Evolutionary conservation across 164 flowering plant species (phyloP).

Genomic region (Brasenia schreberi): DNA sequence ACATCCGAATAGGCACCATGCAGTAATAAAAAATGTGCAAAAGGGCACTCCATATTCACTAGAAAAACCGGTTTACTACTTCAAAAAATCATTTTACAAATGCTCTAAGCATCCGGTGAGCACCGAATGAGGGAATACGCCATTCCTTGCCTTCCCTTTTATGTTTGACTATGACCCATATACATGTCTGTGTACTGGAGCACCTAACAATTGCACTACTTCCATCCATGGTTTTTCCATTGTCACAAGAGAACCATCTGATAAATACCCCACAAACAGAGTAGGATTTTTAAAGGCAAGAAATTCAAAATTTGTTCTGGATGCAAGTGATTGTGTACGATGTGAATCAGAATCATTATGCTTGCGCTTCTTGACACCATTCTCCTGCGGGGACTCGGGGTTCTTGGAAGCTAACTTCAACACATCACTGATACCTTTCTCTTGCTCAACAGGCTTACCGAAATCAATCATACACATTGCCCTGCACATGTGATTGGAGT

Average conservation of each 20-base stretch:
- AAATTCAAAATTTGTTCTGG: slow-evolving; percentile 53
- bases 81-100: background rate
- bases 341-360: slow-evolving; percentile 14
- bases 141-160: background rate
- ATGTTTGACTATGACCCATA: background rate
- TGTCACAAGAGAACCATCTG: slow-evolving; percentile 48
- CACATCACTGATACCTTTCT: slow-evolving; percentile 26
- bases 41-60: background rate
- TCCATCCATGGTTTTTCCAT: slow-evolving; percentile 94
- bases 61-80: background rate
- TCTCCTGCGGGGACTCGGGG: slow-evolving; percentile 1
- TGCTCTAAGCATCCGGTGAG: background rate
- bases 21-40: background rate
- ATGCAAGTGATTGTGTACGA: slow-evolving; percentile 14
- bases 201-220: slow-evolving; percentile 51
- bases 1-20: too few relatives aligned
- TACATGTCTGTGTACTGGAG: slow-evolving; percentile 5
- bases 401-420: slow-evolving; percentile 19
- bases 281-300: slow-evolving; percentile 56
- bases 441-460: slow-evolving; percentile 52
- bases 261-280: slow-evolving; percentile 63
- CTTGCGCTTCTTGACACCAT: slow-evolving; percentile 17
- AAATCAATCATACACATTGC: background rate
- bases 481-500: background rate
- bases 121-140: background rate